Percentiles rank a stretch among this genome's conserved stretches.
Conservation (phyloP, 148 eudicot species). For the Rhododendron simsii region DNA sequence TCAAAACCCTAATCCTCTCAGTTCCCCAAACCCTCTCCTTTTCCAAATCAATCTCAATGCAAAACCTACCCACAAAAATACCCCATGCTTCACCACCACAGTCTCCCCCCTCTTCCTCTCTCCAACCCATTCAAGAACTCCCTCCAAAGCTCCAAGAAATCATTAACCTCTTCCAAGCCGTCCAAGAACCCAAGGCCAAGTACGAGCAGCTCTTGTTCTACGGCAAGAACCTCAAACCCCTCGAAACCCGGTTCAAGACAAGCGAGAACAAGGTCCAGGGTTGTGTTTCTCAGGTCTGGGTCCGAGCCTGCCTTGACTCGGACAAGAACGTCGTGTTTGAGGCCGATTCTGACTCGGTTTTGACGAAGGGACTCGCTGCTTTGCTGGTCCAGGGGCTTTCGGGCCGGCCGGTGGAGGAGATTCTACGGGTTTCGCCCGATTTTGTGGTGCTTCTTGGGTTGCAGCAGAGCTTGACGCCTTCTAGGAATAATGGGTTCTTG, state of each 20-base stretch:
- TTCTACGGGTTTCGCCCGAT: constrained; percentile 66
- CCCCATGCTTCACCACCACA: constrained; percentile 27
- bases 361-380: constrained; percentile 88
- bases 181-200: constrained; percentile 68
- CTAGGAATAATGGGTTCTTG: constrained; percentile 87
- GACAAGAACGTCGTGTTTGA: constrained; percentile 52
- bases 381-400: constrained; percentile 82
- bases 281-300: constrained; percentile 96
- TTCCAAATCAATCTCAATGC: constrained; percentile 53
- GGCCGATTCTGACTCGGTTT: constrained; percentile 81
- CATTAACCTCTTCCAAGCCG: constrained; percentile 65
- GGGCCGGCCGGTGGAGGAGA: constrained; percentile 57
- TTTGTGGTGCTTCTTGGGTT: constrained; percentile 64
- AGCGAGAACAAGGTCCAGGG: constrained; percentile 84
- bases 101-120: constrained; percentile 30
- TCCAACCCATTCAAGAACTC: constrained; percentile 60
- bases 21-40: constrained; percentile 16
- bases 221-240: constrained; percentile 49
- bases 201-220: constrained; percentile 80
- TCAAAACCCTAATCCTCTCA: constrained; percentile 24
- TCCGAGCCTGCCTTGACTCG: constrained; percentile 57
- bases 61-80: constrained; percentile 43
- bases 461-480: constrained; percentile 77
- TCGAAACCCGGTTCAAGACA: constrained; percentile 50
- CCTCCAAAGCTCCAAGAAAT: constrained; percentile 89